Conservation (phyloP, 2,329 filamentous ascomycete genomes). For the Furcasterigmium furcatum region DNA sequence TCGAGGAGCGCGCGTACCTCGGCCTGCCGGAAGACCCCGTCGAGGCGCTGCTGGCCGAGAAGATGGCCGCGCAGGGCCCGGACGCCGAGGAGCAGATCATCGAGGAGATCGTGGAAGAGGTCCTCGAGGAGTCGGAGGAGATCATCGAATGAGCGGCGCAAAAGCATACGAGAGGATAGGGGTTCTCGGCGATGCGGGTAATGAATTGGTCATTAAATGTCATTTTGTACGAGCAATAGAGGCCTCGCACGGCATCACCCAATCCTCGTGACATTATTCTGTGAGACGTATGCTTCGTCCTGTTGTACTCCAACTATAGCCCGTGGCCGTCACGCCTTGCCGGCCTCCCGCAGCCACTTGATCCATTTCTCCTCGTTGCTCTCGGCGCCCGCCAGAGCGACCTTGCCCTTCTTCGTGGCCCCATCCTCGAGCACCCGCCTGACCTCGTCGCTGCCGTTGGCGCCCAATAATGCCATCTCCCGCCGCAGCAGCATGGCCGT, state of each 20-base stretch:
- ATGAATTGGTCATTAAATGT: slow-evolving; percentile 1
- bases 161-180: neutral
- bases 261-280: neutral
- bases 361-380: slow-evolving; percentile 29
- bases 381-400: slow-evolving; percentile 11
- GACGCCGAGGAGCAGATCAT: slow-evolving; percentile 74
- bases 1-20: slow-evolving; percentile 65
- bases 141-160: slow-evolving; percentile 33
- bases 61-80: slow-evolving; percentile 47
- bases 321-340: slow-evolving; percentile 24
- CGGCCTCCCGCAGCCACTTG: slow-evolving; percentile 32
- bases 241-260: neutral
- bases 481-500: slow-evolving; percentile 61
- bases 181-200: slow-evolving; percentile 1
- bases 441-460: slow-evolving; percentile 41
- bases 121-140: slow-evolving; percentile 82
- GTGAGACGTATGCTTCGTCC: neutral
- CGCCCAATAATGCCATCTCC: slow-evolving; percentile 48
- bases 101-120: slow-evolving; percentile 87
- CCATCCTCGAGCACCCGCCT: slow-evolving; percentile 28
- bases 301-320: neutral
- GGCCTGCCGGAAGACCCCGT: slow-evolving; percentile 65
- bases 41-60: slow-evolving; percentile 57
- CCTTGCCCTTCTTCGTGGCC: slow-evolving; percentile 10
- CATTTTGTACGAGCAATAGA: slow-evolving; percentile 3